Conservation (phyloP, 2,329 filamentous ascomycete species). For the Xylaria sp. region DNA sequence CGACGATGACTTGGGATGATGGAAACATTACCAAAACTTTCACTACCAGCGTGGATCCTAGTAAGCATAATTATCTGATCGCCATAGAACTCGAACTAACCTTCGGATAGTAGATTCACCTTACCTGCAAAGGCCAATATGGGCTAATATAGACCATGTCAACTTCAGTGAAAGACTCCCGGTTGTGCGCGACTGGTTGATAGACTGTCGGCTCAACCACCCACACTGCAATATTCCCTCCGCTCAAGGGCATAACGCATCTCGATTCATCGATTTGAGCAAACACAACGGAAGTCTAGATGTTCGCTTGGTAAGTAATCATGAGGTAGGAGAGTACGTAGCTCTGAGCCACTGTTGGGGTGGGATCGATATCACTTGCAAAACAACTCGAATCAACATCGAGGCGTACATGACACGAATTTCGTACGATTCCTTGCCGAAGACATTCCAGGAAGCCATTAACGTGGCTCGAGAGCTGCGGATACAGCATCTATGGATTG, state of each 20-base stretch:
- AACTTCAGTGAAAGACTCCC: neutral
- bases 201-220: neutral
- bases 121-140: neutral
- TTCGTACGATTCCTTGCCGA: neutral
- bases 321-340: neutral
- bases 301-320: neutral
- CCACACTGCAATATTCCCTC: neutral
- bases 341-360: conserved; percentile 22
- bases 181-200: neutral
- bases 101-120: neutral
- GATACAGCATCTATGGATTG: neutral
- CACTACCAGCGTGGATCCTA: neutral
- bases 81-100: neutral
- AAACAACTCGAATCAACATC: neutral
- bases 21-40: neutral
- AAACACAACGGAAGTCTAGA: neutral
- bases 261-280: neutral
- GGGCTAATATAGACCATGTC: neutral
- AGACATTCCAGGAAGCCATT: conserved; percentile 7
- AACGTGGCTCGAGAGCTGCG: neutral
- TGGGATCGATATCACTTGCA: neutral
- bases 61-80: neutral
- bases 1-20: neutral
- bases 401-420: neutral
- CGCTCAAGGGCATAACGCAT: neutral